Conservation (phyloP, 345 rosid species). For the Pelargonium nanum region DNA sequence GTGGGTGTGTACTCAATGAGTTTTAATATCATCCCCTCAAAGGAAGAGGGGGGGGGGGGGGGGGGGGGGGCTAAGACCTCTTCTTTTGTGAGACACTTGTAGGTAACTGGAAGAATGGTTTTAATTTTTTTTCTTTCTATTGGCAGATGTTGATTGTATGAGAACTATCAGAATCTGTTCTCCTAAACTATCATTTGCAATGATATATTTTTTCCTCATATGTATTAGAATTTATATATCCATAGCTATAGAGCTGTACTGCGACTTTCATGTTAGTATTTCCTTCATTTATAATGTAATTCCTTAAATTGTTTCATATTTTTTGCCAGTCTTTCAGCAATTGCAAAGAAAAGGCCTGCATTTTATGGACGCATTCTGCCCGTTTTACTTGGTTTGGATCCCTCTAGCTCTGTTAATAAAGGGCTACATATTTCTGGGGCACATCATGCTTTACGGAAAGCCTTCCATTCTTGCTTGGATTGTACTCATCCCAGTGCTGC, state of each 20-base stretch:
- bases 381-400: constrained; percentile 81
- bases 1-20: not conserved
- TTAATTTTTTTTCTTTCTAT: too few relatives aligned
- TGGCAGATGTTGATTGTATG: too few relatives aligned
- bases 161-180: too few relatives aligned
- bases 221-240: not conserved
- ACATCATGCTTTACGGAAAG: constrained; percentile 58
- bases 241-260: not conserved
- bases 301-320: constrained; percentile 15
- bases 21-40: not conserved
- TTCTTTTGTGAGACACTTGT: not conserved
- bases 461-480: constrained; percentile 61
- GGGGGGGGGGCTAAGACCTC: not conserved
- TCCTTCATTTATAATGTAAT: not conserved
- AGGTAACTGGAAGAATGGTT: not conserved
- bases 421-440: constrained; percentile 57
- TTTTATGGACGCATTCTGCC: constrained; percentile 87
- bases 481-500: constrained; percentile 89
- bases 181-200: too few relatives aligned
- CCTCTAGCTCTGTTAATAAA: constrained; percentile 44
- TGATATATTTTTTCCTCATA: too few relatives aligned
- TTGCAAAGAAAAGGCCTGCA: constrained; percentile 82
- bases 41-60: not conserved
- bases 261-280: not conserved
- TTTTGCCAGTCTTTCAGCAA: constrained; percentile 58